These are phyloP conservation scores for Trichoderma reesei DNA, from an alignment of 495 filamentous ascomycete species.

Conservation along the genomic window DNA sequence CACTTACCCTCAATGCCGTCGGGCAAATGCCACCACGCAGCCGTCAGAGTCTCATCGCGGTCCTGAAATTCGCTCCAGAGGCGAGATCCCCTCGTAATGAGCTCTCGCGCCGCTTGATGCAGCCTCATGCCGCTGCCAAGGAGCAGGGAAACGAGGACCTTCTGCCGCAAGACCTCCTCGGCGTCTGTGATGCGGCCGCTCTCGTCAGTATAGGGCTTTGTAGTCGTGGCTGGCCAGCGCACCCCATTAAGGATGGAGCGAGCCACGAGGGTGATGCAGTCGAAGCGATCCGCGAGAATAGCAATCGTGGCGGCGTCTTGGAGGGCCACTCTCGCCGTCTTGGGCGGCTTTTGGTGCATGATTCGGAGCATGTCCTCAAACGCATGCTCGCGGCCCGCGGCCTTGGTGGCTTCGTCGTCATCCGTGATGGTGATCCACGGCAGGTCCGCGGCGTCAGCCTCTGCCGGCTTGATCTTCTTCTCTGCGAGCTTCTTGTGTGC, in stretches of 20 bases:
- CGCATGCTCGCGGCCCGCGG: constrained; percentile 36
- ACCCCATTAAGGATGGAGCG: constrained; percentile 37
- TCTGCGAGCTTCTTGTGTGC: constrained; percentile 33
- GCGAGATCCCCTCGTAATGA: constrained; percentile 58
- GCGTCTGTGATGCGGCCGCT: constrained; percentile 22
- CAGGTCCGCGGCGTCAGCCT: constrained; percentile 37
- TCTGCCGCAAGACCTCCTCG: constrained; percentile 54
- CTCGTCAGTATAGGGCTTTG: constrained; percentile 31
- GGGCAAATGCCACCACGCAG: constrained; percentile 67
- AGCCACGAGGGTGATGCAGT: constrained; percentile 38
- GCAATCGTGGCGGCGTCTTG: constrained; percentile 50
- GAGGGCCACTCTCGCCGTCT: constrained; percentile 29
- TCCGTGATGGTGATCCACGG: constrained; percentile 47
- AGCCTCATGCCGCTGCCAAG: constrained; percentile 47
- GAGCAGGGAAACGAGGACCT: constrained; percentile 50
- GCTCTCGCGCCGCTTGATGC: constrained; percentile 40
- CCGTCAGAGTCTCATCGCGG: constrained; percentile 27
- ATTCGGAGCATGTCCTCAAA: constrained; percentile 48
- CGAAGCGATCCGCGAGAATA: constrained; percentile 58
- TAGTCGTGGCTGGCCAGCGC: constrained; percentile 37
- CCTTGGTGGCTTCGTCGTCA: constrained; percentile 47
- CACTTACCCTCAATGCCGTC: constrained; percentile 59
- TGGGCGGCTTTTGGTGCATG: constrained; percentile 39
- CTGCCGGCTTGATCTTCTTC: constrained; percentile 31
- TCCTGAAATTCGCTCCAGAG: constrained; percentile 45